Evolutionary conservation across 257 asterid species (phyloP).

Genomic region (Nicotiana paniculata): DNA sequence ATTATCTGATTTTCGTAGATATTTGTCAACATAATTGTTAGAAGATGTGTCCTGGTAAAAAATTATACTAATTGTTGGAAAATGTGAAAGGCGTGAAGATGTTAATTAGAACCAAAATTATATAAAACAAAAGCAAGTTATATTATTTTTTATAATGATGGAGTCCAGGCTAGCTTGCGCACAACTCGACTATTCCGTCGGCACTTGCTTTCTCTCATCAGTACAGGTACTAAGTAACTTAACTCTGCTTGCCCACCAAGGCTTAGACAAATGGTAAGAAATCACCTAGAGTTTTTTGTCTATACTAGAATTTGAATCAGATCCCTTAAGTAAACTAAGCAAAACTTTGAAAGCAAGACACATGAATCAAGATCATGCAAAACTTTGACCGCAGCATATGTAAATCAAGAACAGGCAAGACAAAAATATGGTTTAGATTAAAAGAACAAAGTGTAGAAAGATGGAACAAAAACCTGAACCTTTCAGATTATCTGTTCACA

Average conservation of each 20-base stretch:
- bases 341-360: neutral
- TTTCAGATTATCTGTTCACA: neutral
- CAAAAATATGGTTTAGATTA: neutral
- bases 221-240: too few species aligned
- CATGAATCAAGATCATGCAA: neutral
- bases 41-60: too few species aligned
- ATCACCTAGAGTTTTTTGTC: too few species aligned
- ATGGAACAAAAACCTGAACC: neutral
- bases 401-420: neutral
- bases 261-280: too few species aligned
- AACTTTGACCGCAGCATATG: neutral
- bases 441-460: neutral
- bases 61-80: neutral
- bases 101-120: neutral
- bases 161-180: too few species aligned
- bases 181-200: too few species aligned
- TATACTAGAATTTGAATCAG: too few species aligned
- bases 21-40: neutral
- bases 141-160: neutral
- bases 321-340: neutral
- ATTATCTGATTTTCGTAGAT: neutral
- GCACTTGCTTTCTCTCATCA: too few species aligned
- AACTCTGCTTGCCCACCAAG: too few species aligned
- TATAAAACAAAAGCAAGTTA: neutral
- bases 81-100: neutral